Evolutionary conservation across 2,329 filamentous ascomycete species (phyloP).

Genomic region (Drechslerella coelobrocha): DNA sequence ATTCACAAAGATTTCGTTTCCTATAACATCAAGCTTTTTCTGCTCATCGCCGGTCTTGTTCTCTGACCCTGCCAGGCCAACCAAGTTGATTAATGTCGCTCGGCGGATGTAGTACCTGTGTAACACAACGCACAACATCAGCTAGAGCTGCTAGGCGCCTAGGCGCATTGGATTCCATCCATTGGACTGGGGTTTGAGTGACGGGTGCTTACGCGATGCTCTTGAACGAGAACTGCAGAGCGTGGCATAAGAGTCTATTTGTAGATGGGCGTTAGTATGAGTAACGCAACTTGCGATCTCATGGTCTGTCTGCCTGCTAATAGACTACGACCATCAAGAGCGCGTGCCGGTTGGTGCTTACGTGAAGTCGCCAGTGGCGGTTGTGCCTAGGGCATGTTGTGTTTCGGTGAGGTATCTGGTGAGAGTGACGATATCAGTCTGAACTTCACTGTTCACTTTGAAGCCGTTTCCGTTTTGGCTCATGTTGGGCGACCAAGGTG

Average conservation of each 20-base stretch:
- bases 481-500: slow-evolving; percentile 57
- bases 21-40: slow-evolving; percentile 99
- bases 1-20: slow-evolving; percentile 95
- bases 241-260: slow-evolving; percentile 86
- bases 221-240: slow-evolving; percentile 99
- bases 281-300: slow-evolving; percentile 9
- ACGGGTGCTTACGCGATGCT: slow-evolving; percentile 72
- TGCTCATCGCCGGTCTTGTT: slow-evolving; percentile 98
- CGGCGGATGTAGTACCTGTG: slow-evolving; percentile 38
- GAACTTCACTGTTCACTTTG: slow-evolving; percentile 75
- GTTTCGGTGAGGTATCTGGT: slow-evolving; percentile 96
- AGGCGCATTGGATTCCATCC: too few relatives aligned
- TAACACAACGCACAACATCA: not conserved
- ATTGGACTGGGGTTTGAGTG: not conserved
- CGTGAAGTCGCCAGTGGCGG: slow-evolving; percentile 97
- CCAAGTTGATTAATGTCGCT: slow-evolving; percentile 64
- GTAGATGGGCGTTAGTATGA: slow-evolving; percentile 3
- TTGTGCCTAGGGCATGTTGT: slow-evolving; percentile 76
- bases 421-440: slow-evolving; percentile 94
- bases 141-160: too few relatives aligned
- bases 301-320: too few relatives aligned
- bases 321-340: too few relatives aligned
- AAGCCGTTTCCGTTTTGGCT: slow-evolving; percentile 59
- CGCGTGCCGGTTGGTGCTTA: too few relatives aligned
- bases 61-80: slow-evolving; percentile 89